Percentiles rank a stretch among this genome's conserved stretches.
phyloP scores from a whole-genome alignment of 768 basidiomycete species.

The Boletus rubescentipes region DNA sequence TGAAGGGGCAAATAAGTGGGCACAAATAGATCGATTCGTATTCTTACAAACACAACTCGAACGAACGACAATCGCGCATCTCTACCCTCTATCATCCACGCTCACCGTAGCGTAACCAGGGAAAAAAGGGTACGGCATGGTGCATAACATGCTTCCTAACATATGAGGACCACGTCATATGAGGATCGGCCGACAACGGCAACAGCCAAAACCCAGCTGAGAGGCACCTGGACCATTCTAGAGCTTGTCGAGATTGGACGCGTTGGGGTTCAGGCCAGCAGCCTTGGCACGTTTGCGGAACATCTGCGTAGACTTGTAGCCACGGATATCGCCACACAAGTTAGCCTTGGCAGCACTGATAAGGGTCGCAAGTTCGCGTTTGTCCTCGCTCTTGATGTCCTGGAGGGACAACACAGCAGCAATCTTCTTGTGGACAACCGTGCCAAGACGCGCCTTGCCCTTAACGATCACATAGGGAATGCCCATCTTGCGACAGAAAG shows the following conservation, averaged over 20 bases:
- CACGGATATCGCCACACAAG: constrained; percentile 95
- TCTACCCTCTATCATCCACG: background rate
- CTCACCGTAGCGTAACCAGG: constrained; percentile 5
- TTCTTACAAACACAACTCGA: too few species aligned
- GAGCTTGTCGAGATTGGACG: constrained; percentile 62
- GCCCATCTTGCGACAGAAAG: constrained; percentile 99
- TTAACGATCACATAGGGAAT: constrained; percentile 98
- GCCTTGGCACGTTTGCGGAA: constrained; percentile 94
- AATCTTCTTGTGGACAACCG: constrained; percentile 98
- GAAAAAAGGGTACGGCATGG: constrained; percentile 1
- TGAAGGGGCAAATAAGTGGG: constrained; percentile 3
- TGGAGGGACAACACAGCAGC: constrained; percentile 87
- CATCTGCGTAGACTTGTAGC: constrained; percentile 93
- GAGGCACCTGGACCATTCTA: constrained; percentile 33
- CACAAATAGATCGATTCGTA: too few species aligned
- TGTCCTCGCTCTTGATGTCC: constrained; percentile 94
- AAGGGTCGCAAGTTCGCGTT: constrained; percentile 88
- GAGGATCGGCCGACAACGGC: constrained; percentile 5
- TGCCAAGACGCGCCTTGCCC: constrained; percentile 96
- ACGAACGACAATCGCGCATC: too few species aligned
- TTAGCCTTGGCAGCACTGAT: constrained; percentile 95
- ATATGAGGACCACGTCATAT: constrained; percentile 16
- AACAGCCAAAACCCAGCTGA: background rate
- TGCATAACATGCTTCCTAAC: constrained; percentile 21
- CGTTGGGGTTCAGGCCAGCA: constrained; percentile 63